Conservation (phyloP, 225 moss, liverwort and hornwort species). For the Polytrichum commune region DNA sequence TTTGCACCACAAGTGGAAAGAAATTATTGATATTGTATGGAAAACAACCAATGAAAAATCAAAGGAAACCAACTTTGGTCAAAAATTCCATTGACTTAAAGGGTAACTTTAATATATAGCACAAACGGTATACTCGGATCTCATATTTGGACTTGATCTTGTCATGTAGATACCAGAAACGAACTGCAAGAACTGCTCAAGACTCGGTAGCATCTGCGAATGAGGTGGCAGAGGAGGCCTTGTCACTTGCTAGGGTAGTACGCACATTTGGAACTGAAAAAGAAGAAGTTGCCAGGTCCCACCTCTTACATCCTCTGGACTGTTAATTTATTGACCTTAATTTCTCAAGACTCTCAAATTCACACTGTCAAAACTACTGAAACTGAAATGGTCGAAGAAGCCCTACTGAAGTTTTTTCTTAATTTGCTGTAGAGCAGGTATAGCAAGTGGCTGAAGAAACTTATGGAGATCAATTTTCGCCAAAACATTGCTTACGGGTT, state of each 20-base stretch:
- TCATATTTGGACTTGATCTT: slow-evolving; percentile 7
- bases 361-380: too few relatives aligned
- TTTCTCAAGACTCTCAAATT: too few relatives aligned
- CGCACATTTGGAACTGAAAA: slow-evolving; percentile 94
- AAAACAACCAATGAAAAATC: too few relatives aligned
- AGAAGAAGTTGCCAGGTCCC: slow-evolving; percentile 80
- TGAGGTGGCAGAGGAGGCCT: slow-evolving; percentile 96
- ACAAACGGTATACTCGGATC: too few relatives aligned
- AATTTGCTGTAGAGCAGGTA: slow-evolving; percentile 66
- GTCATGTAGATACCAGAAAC: slow-evolving; percentile 78
- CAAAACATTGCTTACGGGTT: slow-evolving; percentile 95
- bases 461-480: slow-evolving; percentile 87
- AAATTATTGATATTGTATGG: too few relatives aligned
- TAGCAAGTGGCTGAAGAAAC: slow-evolving; percentile 77
- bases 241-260: slow-evolving; percentile 90
- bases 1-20: too few relatives aligned
- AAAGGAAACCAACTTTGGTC: too few relatives aligned
- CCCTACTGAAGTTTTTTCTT: slow-evolving; percentile 7
- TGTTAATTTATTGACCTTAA: too few relatives aligned
- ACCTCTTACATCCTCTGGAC: background rate
- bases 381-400: too few relatives aligned
- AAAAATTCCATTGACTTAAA: too few relatives aligned
- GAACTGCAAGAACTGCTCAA: slow-evolving; percentile 78
- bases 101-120: too few relatives aligned
- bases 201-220: slow-evolving; percentile 90